phyloP scores from a whole-genome alignment of 805 yeast genomes.

The Nakazawaea sp. region DNA sequence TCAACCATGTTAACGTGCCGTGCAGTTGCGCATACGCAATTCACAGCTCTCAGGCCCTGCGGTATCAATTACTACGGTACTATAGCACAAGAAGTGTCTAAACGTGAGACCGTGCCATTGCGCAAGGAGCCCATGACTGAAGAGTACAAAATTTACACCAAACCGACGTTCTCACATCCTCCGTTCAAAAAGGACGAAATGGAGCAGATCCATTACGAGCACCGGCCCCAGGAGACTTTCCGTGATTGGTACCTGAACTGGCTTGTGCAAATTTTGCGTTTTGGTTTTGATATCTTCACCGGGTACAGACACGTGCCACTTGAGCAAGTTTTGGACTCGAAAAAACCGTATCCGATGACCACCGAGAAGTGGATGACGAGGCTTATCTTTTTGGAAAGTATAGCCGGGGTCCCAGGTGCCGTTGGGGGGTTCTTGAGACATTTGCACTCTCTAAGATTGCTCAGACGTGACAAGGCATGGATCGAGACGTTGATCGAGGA shows the following conservation, averaged over 20 bases:
- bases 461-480: constrained; percentile 68
- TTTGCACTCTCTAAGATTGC: constrained; percentile 52
- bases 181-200: constrained; percentile 28
- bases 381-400: constrained; percentile 56
- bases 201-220: constrained; percentile 39
- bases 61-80: no score
- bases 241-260: constrained; percentile 48
- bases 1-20: no score
- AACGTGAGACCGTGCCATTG: background rate
- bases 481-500: constrained; percentile 67
- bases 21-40: no score
- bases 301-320: constrained; percentile 49
- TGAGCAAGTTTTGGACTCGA: constrained; percentile 19
- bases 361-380: constrained; percentile 58
- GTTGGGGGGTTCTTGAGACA: constrained; percentile 70
- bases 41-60: no score
- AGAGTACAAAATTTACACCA: constrained; percentile 16
- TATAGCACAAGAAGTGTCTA: no score
- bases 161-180: constrained; percentile 38
- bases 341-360: constrained; percentile 41
- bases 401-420: constrained; percentile 80
- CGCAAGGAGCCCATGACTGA: background rate
- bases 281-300: constrained; percentile 52
- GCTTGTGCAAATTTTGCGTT: constrained; percentile 37
- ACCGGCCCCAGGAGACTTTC: constrained; percentile 38